A percentile compares a stretch with the other conserved stretches of the same genome.
Conservation (phyloP, 2,329 filamentous ascomycete species). For the Botrytis squamosa region DNA sequence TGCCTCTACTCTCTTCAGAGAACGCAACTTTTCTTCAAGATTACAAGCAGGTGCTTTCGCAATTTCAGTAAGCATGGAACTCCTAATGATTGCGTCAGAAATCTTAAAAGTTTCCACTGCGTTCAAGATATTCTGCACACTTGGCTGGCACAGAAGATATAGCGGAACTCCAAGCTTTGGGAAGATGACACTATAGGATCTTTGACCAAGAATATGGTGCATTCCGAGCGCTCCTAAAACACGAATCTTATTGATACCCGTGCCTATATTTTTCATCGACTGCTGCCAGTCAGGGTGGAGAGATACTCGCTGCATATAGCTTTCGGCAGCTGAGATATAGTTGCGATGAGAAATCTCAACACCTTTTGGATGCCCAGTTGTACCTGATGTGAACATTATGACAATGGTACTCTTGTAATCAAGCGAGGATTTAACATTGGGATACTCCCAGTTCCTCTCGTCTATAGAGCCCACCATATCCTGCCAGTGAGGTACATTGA, state of each 20-base stretch:
- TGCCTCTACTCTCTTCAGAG: not conserved
- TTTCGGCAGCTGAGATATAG: not conserved
- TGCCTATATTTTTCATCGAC: not conserved
- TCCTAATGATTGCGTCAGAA: not conserved
- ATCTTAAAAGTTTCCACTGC: not conserved
- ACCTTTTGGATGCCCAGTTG: not conserved
- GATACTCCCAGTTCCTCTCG: not conserved
- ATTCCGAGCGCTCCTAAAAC: not conserved
- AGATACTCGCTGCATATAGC: conserved; percentile 9
- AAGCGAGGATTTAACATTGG: not conserved
- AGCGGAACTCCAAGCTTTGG: conserved; percentile 50
- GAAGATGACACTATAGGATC: not conserved
- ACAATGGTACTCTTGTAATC: conserved; percentile 9
- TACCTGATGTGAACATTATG: conserved; percentile 9
- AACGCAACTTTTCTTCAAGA: not conserved
- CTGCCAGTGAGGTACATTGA: conserved; percentile 7
- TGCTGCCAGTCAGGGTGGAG: not conserved
- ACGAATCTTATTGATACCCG: not conserved
- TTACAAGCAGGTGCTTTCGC: not conserved
- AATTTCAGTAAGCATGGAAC: conserved; percentile 1
- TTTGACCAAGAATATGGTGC: conserved; percentile 4
- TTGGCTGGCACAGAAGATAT: conserved; percentile 26
- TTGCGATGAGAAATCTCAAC: conserved; percentile 3
- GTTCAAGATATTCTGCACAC: not conserved
- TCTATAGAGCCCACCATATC: not conserved